Evolutionary conservation across 192 early-diverging fungal species (phyloP).

Genomic region (Podila epigama): DNA sequence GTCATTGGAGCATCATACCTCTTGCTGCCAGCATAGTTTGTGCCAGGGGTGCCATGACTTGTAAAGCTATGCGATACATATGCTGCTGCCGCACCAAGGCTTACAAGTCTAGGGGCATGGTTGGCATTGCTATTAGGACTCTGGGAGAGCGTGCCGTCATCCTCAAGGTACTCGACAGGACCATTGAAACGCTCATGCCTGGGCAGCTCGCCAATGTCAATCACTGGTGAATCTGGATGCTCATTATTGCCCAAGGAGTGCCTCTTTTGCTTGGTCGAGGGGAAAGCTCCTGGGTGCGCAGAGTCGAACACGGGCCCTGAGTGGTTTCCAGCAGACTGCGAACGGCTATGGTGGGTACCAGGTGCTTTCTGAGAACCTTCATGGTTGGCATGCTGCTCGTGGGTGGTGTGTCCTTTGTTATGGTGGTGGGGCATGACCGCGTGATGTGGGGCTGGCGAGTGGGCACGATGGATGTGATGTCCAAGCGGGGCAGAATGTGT

Average conservation of each 20-base stretch:
- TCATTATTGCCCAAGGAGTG: not conserved
- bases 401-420: not conserved
- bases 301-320: not conserved
- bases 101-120: not conserved
- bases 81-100: not conserved
- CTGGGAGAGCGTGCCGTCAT: not conserved
- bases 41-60: not conserved
- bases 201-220: constrained; percentile 1
- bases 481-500: not conserved
- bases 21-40: not conserved
- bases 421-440: not conserved
- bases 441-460: not conserved
- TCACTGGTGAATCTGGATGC: not conserved
- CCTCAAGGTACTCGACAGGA: not conserved
- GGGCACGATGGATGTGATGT: not conserved
- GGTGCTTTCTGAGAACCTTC: too few relatives aligned
- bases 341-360: too few relatives aligned
- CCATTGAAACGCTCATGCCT: not conserved
- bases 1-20: not conserved
- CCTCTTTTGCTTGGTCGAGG: not conserved
- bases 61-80: not conserved
- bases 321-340: too few relatives aligned
- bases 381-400: too few relatives aligned
- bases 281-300: not conserved
- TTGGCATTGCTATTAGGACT: not conserved